Evolutionary conservation across 169 alveolate genomes (phyloP), one percentile per base, ranked within the genome.

Genomic region (Perkinsus chesapeaki): DNA sequence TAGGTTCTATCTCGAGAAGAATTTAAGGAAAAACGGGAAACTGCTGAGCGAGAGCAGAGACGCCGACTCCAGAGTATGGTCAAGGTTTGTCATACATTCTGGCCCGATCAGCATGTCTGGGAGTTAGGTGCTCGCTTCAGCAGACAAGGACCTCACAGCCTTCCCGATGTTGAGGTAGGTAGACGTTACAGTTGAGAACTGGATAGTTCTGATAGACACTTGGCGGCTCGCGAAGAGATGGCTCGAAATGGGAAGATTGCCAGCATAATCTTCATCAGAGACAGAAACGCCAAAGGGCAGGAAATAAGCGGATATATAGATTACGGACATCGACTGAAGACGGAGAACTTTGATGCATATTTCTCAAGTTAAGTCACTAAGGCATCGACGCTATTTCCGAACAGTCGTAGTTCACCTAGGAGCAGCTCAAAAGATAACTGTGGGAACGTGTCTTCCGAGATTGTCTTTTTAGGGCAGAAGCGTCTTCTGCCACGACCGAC

Each of bases 261-360:
- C n/a, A 97, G 98, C 60, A 98, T 98, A 92, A 97, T 98, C 38
- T 98, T 97, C 95, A 97, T 98, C 72, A 95, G 99, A 93, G 97
- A 96, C 93, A 94, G 94, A 94, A 96, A 97, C 95, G 92, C 94
- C 39, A 95, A 96, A 93, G 97, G 95, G 39, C 97, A 96, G 94
- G 99, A 97, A 94, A 96, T 96, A 23, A 95, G 97, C 91, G 98
- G 98, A 27, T 97, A 98, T 96, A 97, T 97, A 39, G 99, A 98
- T 95, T 97, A 97, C 93, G 98, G 98, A 31, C 98, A 97, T 92
- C 93, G 99, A 48, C 95, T 98, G 91, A 98, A 97, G 94, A 97
- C 96, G 34, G 98, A 97, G 91, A 97, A 97, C 94, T 97, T 98
- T 94, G 97, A 96, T 94, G 96, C 95, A 3, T 95, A 96, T 94